Conservation (phyloP, 2,329 filamentous ascomycete species). For the Fusarium albidum region DNA sequence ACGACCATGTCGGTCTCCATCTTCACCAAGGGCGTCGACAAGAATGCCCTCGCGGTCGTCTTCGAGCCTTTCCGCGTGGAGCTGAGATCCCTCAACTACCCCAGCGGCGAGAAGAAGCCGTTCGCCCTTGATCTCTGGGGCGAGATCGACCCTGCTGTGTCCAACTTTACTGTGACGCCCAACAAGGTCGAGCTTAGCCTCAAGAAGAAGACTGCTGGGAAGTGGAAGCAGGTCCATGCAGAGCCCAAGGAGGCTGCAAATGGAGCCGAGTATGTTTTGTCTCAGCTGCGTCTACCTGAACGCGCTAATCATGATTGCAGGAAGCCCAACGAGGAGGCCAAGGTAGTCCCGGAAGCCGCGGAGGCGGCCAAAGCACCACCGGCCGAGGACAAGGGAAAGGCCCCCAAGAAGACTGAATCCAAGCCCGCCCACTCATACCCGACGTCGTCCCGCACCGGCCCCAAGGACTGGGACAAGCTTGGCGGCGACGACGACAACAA, state of each 20-base stretch:
- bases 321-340: slow-evolving; percentile 30
- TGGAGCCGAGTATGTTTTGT: slow-evolving; percentile 33
- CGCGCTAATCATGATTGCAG: slow-evolving; percentile 23
- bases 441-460: slow-evolving; percentile 82
- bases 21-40: slow-evolving; percentile 53
- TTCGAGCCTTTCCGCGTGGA: slow-evolving; percentile 40
- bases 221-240: slow-evolving; percentile 63
- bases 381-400: slow-evolving; percentile 19
- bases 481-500: slow-evolving; percentile 63
- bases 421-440: slow-evolving; percentile 71
- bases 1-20: slow-evolving; percentile 49
- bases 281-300: accelerated
- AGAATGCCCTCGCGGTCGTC: slow-evolving; percentile 50
- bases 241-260: slow-evolving; percentile 20
- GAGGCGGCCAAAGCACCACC: too few relatives aligned
- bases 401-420: neutral
- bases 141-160: slow-evolving; percentile 67
- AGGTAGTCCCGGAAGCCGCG: slow-evolving; percentile 32
- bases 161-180: slow-evolving; percentile 71
- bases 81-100: slow-evolving; percentile 44
- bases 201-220: slow-evolving; percentile 71
- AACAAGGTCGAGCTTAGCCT: slow-evolving; percentile 84
- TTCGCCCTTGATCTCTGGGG: slow-evolving; percentile 72
- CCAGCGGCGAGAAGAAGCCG: slow-evolving; percentile 64
- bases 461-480: slow-evolving; percentile 93